Evolutionary conservation across 495 filamentous ascomycete genomes (phyloP).

Genomic region (Pyronema domesticum): DNA sequence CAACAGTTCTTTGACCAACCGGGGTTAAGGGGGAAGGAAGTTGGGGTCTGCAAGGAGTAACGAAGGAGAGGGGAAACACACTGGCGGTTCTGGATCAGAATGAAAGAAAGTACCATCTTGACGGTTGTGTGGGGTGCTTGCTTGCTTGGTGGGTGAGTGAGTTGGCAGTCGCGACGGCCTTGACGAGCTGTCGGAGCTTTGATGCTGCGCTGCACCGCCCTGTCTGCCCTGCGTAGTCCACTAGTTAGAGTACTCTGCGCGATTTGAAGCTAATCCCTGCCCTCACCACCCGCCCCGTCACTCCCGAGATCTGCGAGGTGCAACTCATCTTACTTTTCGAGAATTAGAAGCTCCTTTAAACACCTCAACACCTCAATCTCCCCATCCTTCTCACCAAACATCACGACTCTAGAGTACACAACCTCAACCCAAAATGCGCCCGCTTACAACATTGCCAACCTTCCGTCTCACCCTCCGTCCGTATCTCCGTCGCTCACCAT

Average conservation of each 20-base stretch:
- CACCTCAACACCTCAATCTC: too few species aligned
- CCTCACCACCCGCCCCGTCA: too few species aligned
- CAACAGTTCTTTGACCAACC: conserved; percentile 58
- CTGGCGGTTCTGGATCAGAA: conserved; percentile 94
- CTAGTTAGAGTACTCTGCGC: too few species aligned
- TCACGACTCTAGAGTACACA: too few species aligned
- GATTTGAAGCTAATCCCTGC: too few species aligned
- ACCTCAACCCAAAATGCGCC: too few species aligned
- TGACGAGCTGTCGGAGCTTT: too few species aligned
- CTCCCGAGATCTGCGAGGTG: too few species aligned
- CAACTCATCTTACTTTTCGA: too few species aligned
- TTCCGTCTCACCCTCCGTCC: neutral
- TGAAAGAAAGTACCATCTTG: conserved; percentile 65
- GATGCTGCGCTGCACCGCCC: neutral
- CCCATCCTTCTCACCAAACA: too few species aligned
- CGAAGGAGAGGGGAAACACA: conserved; percentile 42
- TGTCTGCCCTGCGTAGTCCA: neutral
- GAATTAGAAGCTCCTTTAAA: too few species aligned
- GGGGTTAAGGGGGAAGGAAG: conserved; percentile 50
- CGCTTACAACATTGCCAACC: neutral
- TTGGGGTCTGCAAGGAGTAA: conserved; percentile 37
- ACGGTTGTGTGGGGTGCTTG: conserved; percentile 16
- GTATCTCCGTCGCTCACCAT: neutral
- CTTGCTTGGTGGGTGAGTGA: neutral
- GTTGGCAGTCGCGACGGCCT: too few species aligned